phyloP scores from a whole-genome alignment of 2,329 filamentous ascomycete genomes.

The Kalmusia sp. region DNA sequence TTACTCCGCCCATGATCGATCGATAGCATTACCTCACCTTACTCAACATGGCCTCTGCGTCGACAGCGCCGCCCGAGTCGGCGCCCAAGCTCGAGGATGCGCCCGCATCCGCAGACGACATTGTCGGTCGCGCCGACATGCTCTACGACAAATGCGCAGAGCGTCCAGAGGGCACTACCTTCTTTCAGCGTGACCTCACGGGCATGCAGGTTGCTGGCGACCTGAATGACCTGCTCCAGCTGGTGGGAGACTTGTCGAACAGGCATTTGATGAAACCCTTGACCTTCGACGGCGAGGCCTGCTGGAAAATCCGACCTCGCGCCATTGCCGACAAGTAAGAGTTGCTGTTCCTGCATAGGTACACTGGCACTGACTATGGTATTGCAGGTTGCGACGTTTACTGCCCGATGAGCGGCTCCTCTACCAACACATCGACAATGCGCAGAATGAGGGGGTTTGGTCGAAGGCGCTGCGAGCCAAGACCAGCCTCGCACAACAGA shows the following conservation, averaged over 20 bases:
- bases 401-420: conserved; percentile 79
- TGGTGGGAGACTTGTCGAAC: conserved; percentile 44
- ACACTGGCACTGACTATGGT: conserved; percentile 10
- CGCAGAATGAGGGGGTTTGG: conserved; percentile 88
- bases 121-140: conserved; percentile 32
- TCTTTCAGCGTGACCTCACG: conserved; percentile 49
- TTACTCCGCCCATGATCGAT: conserved; percentile 28
- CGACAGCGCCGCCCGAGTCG: conserved; percentile 19
- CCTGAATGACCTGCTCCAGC: conserved; percentile 37
- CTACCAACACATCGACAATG: conserved; percentile 87
- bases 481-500: conserved; percentile 82
- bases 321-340: conserved; percentile 46
- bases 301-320: conserved; percentile 45
- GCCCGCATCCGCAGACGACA: conserved; percentile 8
- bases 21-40: conserved; percentile 17
- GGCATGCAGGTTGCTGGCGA: conserved; percentile 46
- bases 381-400: conserved; percentile 51
- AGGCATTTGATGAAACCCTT: conserved; percentile 47
- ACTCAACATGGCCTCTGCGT: conserved; percentile 32
- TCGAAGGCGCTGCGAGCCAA: conserved; percentile 81
- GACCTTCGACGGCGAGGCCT: conserved; percentile 43
- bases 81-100: conserved; percentile 29
- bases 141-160: conserved; percentile 49
- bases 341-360: not conserved
- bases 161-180: conserved; percentile 42